Evolutionary conservation across 108 stramenopile genomes (phyloP).

Genomic region (Nannochloropsis gaditana): DNA sequence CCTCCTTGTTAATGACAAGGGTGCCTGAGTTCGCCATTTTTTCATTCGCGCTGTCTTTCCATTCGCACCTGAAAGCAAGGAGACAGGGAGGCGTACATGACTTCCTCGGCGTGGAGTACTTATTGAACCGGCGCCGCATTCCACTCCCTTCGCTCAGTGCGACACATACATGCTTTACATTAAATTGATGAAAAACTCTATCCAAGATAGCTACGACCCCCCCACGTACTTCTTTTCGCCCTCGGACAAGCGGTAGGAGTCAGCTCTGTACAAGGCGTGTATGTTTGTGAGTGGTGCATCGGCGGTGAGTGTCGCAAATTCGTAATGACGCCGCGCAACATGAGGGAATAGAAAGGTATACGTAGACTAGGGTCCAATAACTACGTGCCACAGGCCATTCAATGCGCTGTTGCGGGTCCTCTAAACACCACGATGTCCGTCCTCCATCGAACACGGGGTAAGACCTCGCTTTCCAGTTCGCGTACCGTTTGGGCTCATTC

Average conservation of each 20-base stretch:
- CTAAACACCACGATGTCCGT: too few relatives aligned
- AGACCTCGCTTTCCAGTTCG: too few relatives aligned
- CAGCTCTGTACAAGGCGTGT: constrained; percentile 25
- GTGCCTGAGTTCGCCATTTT: constrained; percentile 89
- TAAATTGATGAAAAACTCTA: not conserved
- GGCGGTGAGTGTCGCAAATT: too few relatives aligned
- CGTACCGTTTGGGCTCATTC: too few relatives aligned
- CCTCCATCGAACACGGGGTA: too few relatives aligned
- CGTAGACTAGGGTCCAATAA: too few relatives aligned
- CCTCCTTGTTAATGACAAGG: constrained; percentile 91
- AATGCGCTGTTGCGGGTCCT: too few relatives aligned
- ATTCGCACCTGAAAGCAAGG: constrained; percentile 26
- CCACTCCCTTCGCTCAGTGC: not conserved
- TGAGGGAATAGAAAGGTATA: too few relatives aligned
- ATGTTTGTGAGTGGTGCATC: too few relatives aligned
- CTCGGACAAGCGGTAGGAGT: constrained; percentile 44
- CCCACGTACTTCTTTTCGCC: constrained; percentile 43
- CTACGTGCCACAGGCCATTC: too few relatives aligned
- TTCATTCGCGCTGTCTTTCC: constrained; percentile 58
- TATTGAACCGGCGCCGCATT: not conserved
- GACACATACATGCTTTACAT: not conserved
- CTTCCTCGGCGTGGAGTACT: not conserved
- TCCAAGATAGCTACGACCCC: not conserved
- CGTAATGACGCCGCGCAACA: too few relatives aligned
- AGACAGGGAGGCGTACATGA: not conserved